These are phyloP conservation scores for Skeletonema marinoi DNA, from an alignment of 108 stramenopile genomes.

Conservation along the genomic window DNA sequence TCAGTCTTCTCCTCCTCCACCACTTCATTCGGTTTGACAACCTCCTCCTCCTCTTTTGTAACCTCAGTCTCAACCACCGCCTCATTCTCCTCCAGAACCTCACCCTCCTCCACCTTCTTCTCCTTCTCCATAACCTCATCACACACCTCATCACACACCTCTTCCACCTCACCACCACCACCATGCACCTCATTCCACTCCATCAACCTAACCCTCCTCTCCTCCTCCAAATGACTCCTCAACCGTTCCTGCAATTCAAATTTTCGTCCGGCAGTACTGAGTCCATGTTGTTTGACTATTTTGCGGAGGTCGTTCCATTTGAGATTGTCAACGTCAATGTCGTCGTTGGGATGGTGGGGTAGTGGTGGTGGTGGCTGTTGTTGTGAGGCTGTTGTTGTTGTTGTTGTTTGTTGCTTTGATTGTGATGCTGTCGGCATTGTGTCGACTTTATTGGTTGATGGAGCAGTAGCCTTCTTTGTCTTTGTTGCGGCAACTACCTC, in stretches of 20 bases:
- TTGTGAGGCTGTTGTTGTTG: neutral
- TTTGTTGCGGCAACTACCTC: too few species aligned
- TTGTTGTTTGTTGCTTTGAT: neutral
- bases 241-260: neutral
- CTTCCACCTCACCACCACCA: slow-evolving; percentile 1
- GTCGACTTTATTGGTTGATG: too few species aligned
- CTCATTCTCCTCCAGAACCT: neutral
- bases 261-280: neutral
- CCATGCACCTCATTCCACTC: neutral
- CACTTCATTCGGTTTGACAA: neutral
- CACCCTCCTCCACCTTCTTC: neutral
- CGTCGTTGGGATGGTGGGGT: neutral
- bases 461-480: too few species aligned
- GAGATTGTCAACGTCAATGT: neutral
- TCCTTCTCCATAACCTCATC: neutral
- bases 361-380: neutral
- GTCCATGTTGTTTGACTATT: neutral
- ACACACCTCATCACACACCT: slow-evolving; percentile 1
- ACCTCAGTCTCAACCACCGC: neutral
- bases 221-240: neutral
- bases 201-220: neutral
- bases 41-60: neutral
- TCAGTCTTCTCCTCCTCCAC: neutral
- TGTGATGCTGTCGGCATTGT: neutral
- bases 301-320: neutral